Conservation (phyloP, 1,139 yeast genomes). For the Waltiozyma sp. region DNA sequence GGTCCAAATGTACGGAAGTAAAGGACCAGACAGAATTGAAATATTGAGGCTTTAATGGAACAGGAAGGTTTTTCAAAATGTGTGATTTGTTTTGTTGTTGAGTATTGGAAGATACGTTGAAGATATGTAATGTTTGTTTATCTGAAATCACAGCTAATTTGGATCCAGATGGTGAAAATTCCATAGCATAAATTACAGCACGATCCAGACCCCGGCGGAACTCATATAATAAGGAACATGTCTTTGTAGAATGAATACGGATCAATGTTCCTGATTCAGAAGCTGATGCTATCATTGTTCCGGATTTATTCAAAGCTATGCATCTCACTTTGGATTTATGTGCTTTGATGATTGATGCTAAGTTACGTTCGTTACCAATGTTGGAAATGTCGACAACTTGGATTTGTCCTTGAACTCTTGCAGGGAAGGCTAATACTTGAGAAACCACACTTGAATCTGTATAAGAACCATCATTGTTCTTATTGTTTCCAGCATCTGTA, state of each 20-base stretch:
- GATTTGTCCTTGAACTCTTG: slow-evolving; percentile 29
- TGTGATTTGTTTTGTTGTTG: slow-evolving; percentile 47
- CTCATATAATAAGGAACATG: slow-evolving; percentile 65
- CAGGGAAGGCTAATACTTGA: slow-evolving; percentile 63
- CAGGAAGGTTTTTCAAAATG: slow-evolving; percentile 53
- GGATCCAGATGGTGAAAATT: slow-evolving; percentile 66
- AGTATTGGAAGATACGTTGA: slow-evolving; percentile 33
- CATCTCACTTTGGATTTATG: slow-evolving; percentile 65
- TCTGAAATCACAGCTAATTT: slow-evolving; percentile 80
- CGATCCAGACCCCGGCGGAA: slow-evolving; percentile 83
- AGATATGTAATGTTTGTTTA: slow-evolving; percentile 81
- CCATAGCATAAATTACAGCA: slow-evolving; percentile 74
- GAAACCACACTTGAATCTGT: slow-evolving; percentile 15
- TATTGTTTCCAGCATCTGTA: slow-evolving; percentile 5
- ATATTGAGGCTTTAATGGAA: slow-evolving; percentile 54
- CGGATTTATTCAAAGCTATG: slow-evolving; percentile 58
- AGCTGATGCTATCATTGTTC: slow-evolving; percentile 78
- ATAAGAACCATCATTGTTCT: slow-evolving; percentile 2
- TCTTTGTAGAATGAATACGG: slow-evolving; percentile 64
- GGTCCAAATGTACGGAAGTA: slow-evolving; percentile 56
- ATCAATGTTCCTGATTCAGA: slow-evolving; percentile 82
- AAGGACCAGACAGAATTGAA: slow-evolving; percentile 86
- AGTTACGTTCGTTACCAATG: slow-evolving; percentile 33
- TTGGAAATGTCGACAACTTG: slow-evolving; percentile 20
- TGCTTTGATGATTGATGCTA: slow-evolving; percentile 70